Base-by-base conservation (phyloP, 164 flowering plant species). In the Vitis rotundifolia region DNA sequence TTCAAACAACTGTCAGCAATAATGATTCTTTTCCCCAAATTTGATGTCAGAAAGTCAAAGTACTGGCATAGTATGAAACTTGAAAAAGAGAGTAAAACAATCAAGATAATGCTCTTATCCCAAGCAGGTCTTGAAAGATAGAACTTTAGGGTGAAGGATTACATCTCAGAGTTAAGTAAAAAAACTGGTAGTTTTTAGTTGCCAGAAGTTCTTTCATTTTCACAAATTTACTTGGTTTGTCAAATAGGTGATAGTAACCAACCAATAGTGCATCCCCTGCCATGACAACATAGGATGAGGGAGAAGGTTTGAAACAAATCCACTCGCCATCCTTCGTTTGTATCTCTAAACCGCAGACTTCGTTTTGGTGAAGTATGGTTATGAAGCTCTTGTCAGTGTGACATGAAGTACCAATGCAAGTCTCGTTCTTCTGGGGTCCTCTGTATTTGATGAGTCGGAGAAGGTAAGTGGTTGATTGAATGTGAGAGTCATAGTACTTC, bases 321-420 rank as follows among this genome's bases (percentile, higher is more conserved):
- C 82, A 79, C 0, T 76, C 61, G 10, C 72, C 75, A 48, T 67
- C 70, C 60, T 70, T 70, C 11, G 76, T 61, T 63, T 69, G 61
- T 11, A 83, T 58, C 64, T 81, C 64, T 69, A 83, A 65, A 22
- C 83, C 87, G 6, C 70, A 59, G 2, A 81, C 69, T 50, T 75
- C 56, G 31, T 71, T 61, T 57, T 75, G 79, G 14, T 70, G 75
- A 26, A 82, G 57, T 49, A 82, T 72, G 18, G 81, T 48, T 0
- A 59, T 4, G 49, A 76, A 50, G 37, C 28, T 73, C 61, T 69
- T 76, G 55, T 79, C 82, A 4, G 75, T 66, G 15, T 80, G 83
- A 51, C 57, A 44, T 1, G 7, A 3, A 5, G 61, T 3, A 12
- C 76, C 84, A 11, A 69, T 0, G 0, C 49, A 64, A 1, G 47